A percentile compares a stretch with the other conserved stretches of the same genome.
Conservation (phyloP, 371 early-diverging fungal species). For the Saksenaea oblongispora region DNA sequence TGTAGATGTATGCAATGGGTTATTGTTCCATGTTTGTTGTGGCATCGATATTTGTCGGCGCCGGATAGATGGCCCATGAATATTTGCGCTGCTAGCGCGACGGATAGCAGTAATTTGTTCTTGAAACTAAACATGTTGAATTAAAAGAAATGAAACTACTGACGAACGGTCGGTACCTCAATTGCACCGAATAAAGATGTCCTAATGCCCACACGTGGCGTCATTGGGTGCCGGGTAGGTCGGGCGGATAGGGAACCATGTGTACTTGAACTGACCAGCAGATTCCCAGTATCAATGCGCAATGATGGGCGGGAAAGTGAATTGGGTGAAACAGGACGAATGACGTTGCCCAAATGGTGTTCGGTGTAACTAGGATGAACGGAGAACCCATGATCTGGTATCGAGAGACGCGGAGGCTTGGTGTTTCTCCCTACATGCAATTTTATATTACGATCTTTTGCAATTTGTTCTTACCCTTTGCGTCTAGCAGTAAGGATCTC, state of each 20-base stretch:
- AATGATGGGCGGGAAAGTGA: conserved; percentile 26
- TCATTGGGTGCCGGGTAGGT: conserved; percentile 35
- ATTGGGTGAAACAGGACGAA: conserved; percentile 34
- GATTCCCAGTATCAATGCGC: conserved; percentile 17
- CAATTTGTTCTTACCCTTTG: neutral
- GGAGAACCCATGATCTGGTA: conserved; percentile 31
- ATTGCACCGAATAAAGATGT: conserved; percentile 53
- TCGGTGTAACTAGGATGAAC: conserved; percentile 16
- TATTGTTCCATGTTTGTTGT: conserved; percentile 22
- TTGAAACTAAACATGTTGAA: conserved; percentile 25
- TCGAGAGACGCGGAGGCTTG: conserved; percentile 27
- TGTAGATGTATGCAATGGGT: neutral
- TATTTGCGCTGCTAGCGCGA: conserved; percentile 25
- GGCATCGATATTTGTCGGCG: conserved; percentile 38
- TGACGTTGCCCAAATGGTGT: conserved; percentile 35
- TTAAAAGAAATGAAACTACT: neutral
- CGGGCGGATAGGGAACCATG: conserved; percentile 30
- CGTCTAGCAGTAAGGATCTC: neutral
- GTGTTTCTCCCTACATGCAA: conserved; percentile 6
- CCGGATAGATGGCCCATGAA: neutral
- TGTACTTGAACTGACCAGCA: conserved; percentile 33
- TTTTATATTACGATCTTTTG: neutral
- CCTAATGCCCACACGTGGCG: conserved; percentile 48
- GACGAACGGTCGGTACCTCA: conserved; percentile 29
- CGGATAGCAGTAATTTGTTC: conserved; percentile 33